Conservation (phyloP, 495 filamentous ascomycete genomes). For the Eremomyces bilateralis region DNA sequence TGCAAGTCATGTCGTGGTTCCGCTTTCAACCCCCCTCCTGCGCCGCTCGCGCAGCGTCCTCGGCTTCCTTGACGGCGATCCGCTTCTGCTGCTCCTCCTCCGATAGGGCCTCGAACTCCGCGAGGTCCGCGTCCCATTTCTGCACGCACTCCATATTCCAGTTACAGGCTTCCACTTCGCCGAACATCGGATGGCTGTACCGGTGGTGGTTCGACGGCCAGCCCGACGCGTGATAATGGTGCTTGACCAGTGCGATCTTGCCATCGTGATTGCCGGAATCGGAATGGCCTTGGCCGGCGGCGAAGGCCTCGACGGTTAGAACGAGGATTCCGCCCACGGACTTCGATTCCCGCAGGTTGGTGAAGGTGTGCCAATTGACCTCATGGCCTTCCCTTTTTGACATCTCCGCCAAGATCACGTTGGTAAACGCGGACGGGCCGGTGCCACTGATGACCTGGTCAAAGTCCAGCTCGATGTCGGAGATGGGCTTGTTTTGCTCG, state of each 20-base stretch:
- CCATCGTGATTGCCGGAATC: slow-evolving; percentile 39
- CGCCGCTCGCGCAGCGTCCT: too few species aligned
- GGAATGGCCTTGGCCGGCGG: slow-evolving; percentile 42
- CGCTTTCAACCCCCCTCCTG: too few species aligned
- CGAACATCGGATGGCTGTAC: slow-evolving; percentile 36
- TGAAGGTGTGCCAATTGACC: slow-evolving; percentile 33
- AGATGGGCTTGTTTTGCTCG: slow-evolving; percentile 28
- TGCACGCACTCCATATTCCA: slow-evolving; percentile 36
- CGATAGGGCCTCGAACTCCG: slow-evolving; percentile 24
- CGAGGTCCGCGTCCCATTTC: slow-evolving; percentile 32
- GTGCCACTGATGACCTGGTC: slow-evolving; percentile 47
- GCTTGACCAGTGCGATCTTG: slow-evolving; percentile 32
- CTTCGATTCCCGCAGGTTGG: slow-evolving; percentile 34
- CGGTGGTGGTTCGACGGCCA: slow-evolving; percentile 37
- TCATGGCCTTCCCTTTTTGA: slow-evolving; percentile 16
- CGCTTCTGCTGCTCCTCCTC: slow-evolving; percentile 26
- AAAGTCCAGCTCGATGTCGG: slow-evolving; percentile 36
- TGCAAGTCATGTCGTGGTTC: too few species aligned
- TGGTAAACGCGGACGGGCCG: slow-evolving; percentile 43
- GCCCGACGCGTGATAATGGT: slow-evolving; percentile 42
- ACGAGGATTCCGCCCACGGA: slow-evolving; percentile 34
- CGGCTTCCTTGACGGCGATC: slow-evolving; percentile 19
- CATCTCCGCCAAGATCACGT: slow-evolving; percentile 37
- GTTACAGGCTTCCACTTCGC: slow-evolving; percentile 41
- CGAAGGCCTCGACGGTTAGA: slow-evolving; percentile 39